Evolutionary conservation across 2,329 filamentous ascomycete genomes (phyloP), one percentile per base, ranked within the genome.

Genomic region (Capronia epimyces): DNA sequence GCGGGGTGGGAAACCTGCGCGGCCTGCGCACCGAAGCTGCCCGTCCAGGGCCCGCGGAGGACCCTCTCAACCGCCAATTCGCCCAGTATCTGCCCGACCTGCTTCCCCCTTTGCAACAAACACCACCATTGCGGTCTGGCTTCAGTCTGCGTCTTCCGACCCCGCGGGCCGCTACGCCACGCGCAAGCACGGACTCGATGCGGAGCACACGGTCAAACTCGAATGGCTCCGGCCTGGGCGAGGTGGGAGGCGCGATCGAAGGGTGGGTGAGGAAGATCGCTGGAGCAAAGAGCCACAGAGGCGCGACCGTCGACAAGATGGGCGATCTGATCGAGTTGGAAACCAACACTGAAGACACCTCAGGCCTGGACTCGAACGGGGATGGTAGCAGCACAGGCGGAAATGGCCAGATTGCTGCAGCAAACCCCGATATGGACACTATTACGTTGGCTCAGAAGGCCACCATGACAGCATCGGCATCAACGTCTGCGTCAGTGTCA

Each of bases 241-340:
- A 90, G 57, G 84, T 95, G 8, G 89, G 90, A 1, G 86, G 88
- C 4, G 85, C 86, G 2, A 83, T 97, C 24, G 93, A 97, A 69
- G 86, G 84, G 1, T 98, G 93, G 89, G 75, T 97, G 52, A 78
- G 90, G 53, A 88, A 89, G 56, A 83, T 95, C 31, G 88, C 55
- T 1, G 50, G 52, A 10, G 47, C 42, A 12, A 55, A 55, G 29
- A 42, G 52, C 12, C 44, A 55, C 27, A 39, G 57, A 18, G 39
- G 41, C 24, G 52, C 43, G 1, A 36, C 42, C 2, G 46, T 52
- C 13, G 48, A 52, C 18, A 52, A 50, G 12, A 60, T 65, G 45
- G 69, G 68, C 8, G 71, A 74, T 56, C 58, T 74, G 22, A 74
- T 74, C 15, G 71, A 74, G 52, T 53, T 74, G 53, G 64, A 71